These are phyloP conservation scores for Yamagishiella unicocca DNA, from an alignment of 139 green algal species.

Conservation along the genomic window DNA sequence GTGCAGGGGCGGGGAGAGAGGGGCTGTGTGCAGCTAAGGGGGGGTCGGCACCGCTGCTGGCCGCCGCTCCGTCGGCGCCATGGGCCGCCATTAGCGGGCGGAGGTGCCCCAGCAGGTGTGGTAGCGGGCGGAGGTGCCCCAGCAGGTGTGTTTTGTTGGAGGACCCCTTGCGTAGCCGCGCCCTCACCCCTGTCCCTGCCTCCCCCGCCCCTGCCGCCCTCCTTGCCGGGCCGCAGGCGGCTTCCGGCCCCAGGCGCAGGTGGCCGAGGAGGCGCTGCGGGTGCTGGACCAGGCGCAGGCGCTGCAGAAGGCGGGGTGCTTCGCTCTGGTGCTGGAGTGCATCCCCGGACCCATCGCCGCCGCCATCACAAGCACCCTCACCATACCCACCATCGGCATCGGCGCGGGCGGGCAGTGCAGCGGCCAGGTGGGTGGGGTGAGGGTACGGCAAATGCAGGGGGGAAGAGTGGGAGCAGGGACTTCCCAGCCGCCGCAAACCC, in stretches of 20 bases:
- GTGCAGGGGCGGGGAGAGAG: background rate
- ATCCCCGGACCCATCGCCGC: conserved; percentile 90
- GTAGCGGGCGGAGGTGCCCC: no score
- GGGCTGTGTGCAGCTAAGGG: no score
- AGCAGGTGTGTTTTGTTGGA: no score
- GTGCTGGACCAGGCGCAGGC: conserved; percentile 77
- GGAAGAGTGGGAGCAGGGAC: no score
- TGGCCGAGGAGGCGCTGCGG: conserved; percentile 79
- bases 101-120: no score
- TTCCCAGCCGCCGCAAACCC: no score
- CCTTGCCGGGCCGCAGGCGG: conserved; percentile 69
- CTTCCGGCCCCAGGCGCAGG: conserved; percentile 93
- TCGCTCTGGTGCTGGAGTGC: conserved; percentile 97
- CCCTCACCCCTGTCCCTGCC: background rate
- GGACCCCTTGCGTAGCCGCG: no score
- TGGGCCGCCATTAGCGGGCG: no score
- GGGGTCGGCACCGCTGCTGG: background rate
- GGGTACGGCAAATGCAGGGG: no score
- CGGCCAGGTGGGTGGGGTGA: conserved; percentile 83
- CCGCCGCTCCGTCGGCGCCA: no score
- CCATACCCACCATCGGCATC: conserved; percentile 98
- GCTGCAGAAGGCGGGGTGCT: conserved; percentile 87
- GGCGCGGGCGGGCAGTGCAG: conserved; percentile 86
- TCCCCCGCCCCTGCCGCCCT: background rate
- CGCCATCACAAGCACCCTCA: conserved; percentile 85